A percentile compares a stretch with the other conserved stretches of the same genome.
phyloP scores from a whole-genome alignment of 495 filamentous ascomycete species.

The Pyrenula massariospora region DNA sequence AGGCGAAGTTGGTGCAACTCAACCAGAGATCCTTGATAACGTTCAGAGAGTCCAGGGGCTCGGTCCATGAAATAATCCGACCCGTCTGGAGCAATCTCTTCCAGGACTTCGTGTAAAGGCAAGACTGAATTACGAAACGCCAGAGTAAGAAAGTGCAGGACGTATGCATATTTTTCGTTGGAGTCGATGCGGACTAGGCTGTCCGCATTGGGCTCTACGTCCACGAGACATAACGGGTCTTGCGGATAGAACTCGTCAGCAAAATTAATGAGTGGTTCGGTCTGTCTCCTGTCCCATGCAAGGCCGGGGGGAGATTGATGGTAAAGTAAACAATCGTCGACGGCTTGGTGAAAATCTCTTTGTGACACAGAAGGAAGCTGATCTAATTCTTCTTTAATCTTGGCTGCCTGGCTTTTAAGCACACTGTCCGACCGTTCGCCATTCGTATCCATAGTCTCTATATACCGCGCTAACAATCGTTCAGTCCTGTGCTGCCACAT shows the following conservation, averaged over 20 bases:
- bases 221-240: background rate
- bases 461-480: background rate
- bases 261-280: slow-evolving; percentile 39
- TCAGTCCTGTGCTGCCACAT: background rate
- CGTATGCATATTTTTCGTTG: background rate
- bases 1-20: background rate
- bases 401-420: background rate
- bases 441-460: slow-evolving; percentile 2
- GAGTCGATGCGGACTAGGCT: background rate
- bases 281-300: slow-evolving; percentile 51
- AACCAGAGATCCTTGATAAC: background rate
- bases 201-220: background rate
- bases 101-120: background rate
- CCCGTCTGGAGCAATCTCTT: background rate
- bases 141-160: background rate
- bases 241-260: slow-evolving; percentile 45
- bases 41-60: background rate
- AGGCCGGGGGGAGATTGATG: slow-evolving; percentile 34
- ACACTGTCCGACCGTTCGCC: slow-evolving; percentile 1
- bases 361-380: slow-evolving; percentile 11
- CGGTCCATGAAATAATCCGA: background rate
- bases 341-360: slow-evolving; percentile 13
- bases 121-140: background rate
- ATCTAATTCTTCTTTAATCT: slow-evolving; percentile 3
- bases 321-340: slow-evolving; percentile 34